phyloP scores from a whole-genome alignment of 2,329 filamentous ascomycete species.

The Blumeria hordei region DNA sequence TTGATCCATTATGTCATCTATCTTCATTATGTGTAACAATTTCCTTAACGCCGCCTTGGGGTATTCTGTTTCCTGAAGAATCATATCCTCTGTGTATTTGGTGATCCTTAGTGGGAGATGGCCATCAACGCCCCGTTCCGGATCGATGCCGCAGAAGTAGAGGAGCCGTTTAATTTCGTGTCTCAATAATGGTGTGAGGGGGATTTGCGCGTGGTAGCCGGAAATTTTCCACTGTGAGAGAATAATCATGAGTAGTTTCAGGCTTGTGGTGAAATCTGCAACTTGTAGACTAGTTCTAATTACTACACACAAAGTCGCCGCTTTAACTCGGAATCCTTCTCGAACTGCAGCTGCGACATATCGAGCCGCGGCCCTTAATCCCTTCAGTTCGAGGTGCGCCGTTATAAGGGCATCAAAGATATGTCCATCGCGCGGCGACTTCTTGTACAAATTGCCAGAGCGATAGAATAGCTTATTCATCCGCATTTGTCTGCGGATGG shows the following conservation, averaged over 20 bases:
- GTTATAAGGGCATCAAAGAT: constrained; percentile 13
- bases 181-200: constrained; percentile 6
- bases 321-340: constrained; percentile 8
- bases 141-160: not conserved
- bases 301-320: constrained; percentile 7
- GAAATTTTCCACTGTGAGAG: constrained; percentile 7
- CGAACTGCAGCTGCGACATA: constrained; percentile 10
- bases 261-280: constrained; percentile 8
- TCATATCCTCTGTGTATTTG: not conserved
- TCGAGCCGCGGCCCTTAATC: constrained; percentile 7
- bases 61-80: not conserved
- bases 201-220: constrained; percentile 1
- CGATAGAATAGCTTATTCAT: not conserved
- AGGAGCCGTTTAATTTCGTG: constrained; percentile 8
- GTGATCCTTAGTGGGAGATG: not conserved
- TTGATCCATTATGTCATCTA: not conserved
- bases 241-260: constrained; percentile 8
- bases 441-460: constrained; percentile 4
- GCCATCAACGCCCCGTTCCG: not conserved
- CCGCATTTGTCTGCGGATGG: not conserved
- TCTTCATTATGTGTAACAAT: not conserved
- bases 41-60: constrained; percentile 1
- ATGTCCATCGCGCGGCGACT: constrained; percentile 7
- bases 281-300: constrained; percentile 7
- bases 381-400: constrained; percentile 8